Conservation (phyloP, 257 asterid species). For the Capsicum rhomboideum region DNA sequence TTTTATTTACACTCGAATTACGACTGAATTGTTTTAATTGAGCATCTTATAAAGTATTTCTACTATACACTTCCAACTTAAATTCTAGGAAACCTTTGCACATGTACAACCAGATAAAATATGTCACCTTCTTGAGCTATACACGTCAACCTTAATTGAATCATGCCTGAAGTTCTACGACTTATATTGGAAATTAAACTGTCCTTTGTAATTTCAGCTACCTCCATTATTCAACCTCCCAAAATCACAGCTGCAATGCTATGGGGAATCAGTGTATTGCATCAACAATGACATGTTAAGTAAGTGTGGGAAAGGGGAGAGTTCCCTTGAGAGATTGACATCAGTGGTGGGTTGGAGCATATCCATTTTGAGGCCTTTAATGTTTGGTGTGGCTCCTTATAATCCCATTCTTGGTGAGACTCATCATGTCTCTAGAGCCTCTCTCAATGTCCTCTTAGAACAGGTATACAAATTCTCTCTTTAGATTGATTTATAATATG, state of each 20-base stretch:
- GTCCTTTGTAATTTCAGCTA: slow-evolving; percentile 33
- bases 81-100: no score
- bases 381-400: slow-evolving; percentile 80
- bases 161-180: background rate
- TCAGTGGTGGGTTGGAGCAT: slow-evolving; percentile 79
- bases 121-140: no score
- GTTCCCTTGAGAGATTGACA: slow-evolving; percentile 30
- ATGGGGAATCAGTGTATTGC: slow-evolving; percentile 69
- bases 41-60: no score
- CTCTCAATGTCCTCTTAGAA: slow-evolving; percentile 63
- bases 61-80: no score
- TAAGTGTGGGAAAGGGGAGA: slow-evolving; percentile 45
- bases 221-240: slow-evolving; percentile 91
- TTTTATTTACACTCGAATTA: no score
- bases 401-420: slow-evolving; percentile 94
- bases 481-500: background rate
- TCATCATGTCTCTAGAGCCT: slow-evolving; percentile 66
- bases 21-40: no score
- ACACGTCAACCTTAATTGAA: no score
- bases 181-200: background rate
- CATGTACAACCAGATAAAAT: no score
- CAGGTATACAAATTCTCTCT: slow-evolving; percentile 38
- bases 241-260: slow-evolving; percentile 80
- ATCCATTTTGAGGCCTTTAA: slow-evolving; percentile 58
- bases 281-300: slow-evolving; percentile 32